Evolutionary conservation across 2,329 filamentous ascomycete species (phyloP).

Genomic region (Neofusicoccum sp.): DNA sequence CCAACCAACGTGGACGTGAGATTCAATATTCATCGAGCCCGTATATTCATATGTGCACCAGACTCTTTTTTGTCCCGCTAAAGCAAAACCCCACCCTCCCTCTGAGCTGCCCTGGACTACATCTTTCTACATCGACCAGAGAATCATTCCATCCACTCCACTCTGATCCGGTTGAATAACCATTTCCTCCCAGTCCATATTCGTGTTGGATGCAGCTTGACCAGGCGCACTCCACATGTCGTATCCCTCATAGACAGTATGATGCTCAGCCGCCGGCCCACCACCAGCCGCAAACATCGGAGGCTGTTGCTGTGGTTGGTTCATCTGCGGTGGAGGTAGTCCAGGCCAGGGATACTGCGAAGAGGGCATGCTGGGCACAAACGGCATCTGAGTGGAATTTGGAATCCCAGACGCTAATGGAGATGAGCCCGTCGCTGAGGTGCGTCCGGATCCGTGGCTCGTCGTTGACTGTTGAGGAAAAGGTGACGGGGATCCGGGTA

Average conservation of each 20-base stretch:
- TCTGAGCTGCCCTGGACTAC: not conserved
- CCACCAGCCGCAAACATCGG: not conserved
- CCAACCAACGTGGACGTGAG: no score
- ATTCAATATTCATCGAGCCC: no score
- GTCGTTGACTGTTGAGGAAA: not conserved
- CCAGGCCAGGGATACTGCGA: not conserved
- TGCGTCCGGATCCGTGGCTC: not conserved
- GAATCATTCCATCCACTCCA: slow-evolving; percentile 19
- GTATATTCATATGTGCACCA: no score
- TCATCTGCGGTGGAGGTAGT: not conserved
- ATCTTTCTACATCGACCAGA: slow-evolving; percentile 19
- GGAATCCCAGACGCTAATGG: not conserved
- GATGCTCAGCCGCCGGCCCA: not conserved
- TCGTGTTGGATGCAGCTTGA: not conserved
- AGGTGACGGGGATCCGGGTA: not conserved
- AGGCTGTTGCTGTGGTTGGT: not conserved
- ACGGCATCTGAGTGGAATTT: not conserved
- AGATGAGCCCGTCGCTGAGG: not conserved
- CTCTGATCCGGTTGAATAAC: slow-evolving; percentile 10
- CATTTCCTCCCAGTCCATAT: slow-evolving; percentile 17
- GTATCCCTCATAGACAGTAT: not conserved
- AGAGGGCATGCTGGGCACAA: not conserved
- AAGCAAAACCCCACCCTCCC: no score
- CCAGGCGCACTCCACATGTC: slow-evolving; percentile 1
- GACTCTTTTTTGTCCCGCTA: no score